Percentiles rank a stretch among this genome's conserved stretches.
Evolutionary conservation across 345 rosid species (phyloP).

Genomic region (Hypericum perforatum): DNA sequence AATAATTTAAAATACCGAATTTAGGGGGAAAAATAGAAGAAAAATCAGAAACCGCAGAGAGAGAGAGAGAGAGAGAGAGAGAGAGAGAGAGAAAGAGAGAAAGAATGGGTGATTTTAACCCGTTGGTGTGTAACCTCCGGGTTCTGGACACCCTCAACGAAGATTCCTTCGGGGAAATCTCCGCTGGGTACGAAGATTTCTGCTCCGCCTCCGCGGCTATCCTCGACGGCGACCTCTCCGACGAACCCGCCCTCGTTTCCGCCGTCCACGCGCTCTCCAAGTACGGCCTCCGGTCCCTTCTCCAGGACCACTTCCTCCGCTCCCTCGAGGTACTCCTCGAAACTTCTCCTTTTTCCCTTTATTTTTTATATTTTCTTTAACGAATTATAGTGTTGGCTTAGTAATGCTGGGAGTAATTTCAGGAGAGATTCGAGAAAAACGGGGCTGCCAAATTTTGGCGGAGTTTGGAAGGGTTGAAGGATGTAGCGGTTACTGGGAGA

Average conservation of each 20-base stretch:
- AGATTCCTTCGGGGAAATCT: constrained; percentile 45
- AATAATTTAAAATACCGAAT: too few species aligned
- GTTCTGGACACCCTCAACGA: constrained; percentile 40
- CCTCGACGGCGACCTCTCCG: constrained; percentile 33
- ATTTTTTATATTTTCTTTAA: neutral
- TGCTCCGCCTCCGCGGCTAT: constrained; percentile 47
- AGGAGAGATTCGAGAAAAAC: constrained; percentile 58
- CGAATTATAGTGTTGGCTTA: neutral
- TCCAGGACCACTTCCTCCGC: constrained; percentile 55
- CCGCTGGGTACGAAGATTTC: constrained; percentile 47
- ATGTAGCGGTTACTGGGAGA: constrained; percentile 15
- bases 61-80: too few species aligned
- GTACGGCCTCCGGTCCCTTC: constrained; percentile 62
- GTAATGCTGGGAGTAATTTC: constrained; percentile 11
- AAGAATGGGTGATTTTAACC: constrained; percentile 33
- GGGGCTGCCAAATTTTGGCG: constrained; percentile 58
- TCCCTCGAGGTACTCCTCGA: constrained; percentile 55
- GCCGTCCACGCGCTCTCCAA: constrained; percentile 55
- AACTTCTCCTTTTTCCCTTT: neutral
- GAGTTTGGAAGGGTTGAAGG: constrained; percentile 47
- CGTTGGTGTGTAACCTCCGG: constrained; percentile 33
- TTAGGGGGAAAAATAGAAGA: too few species aligned
- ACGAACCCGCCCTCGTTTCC: constrained; percentile 34
- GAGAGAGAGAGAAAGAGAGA: too few species aligned
- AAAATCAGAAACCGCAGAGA: too few species aligned